These are phyloP conservation scores for Podospora pseudoanserina DNA, from an alignment of 495 filamentous ascomycete genomes.

Conservation along the genomic window DNA sequence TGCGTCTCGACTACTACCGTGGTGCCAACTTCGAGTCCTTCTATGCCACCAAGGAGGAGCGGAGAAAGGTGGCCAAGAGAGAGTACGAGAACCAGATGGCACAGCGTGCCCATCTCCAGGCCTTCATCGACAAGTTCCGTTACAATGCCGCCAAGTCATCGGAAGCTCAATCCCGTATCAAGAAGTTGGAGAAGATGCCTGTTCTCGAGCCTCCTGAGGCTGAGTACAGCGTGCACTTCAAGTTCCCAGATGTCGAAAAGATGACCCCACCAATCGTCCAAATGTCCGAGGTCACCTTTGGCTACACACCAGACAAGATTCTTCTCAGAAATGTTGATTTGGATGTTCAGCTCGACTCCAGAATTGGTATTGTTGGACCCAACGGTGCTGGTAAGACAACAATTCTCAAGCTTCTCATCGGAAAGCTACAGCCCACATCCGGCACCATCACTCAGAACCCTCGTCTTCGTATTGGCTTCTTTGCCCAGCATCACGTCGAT, in stretches of 20 bases:
- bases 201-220: conserved; percentile 84
- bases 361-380: conserved; percentile 96
- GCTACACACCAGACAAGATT: conserved; percentile 75
- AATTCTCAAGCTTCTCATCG: conserved; percentile 88
- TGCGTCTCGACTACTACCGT: conserved; percentile 97
- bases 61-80: conserved; percentile 90
- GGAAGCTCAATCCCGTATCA: conserved; percentile 96
- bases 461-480: conserved; percentile 87
- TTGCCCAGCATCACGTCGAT: conserved; percentile 98
- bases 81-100: conserved; percentile 99
- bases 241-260: conserved; percentile 97
- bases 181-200: conserved; percentile 97
- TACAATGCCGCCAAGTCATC: conserved; percentile 99
- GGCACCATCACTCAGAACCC: conserved; percentile 85
- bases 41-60: conserved; percentile 96
- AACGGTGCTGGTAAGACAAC: conserved; percentile 99
- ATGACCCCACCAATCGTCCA: conserved; percentile 96
- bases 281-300: conserved; percentile 90
- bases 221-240: conserved; percentile 96
- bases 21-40: conserved; percentile 97
- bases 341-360: conserved; percentile 95
- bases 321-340: conserved; percentile 85
- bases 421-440: conserved; percentile 69
- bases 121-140: conserved; percentile 99
- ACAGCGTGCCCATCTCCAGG: conserved; percentile 79